Base-by-base conservation (phyloP, 495 filamentous ascomycete species). In the Clohesyomyces aquaticus region DNA sequence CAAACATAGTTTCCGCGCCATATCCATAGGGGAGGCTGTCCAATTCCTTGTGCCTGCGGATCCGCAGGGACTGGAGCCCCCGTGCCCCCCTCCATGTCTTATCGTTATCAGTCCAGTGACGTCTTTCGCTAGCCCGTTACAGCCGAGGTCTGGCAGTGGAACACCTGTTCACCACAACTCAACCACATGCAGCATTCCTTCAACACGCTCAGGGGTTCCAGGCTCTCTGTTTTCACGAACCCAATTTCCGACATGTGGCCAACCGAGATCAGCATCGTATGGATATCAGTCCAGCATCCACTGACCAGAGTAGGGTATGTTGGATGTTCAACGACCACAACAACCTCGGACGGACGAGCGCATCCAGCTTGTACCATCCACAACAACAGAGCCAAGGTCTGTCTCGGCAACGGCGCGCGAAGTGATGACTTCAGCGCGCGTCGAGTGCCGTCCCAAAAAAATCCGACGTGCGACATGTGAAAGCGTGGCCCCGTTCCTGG, bases 51-150 rank as follows among this genome's bases (percentile, higher is more conserved):
- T 42, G 19, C 43, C 8, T 47, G 43, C 43, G 43, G 43, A 47
- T 23, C 43, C 43, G 43, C 43, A 47, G 43, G 21, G 4, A n/a
- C 21, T 47, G 10, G 10, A n/a, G 9, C 43, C 4, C 14, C 21
- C 21, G 43, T 47, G 43, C 8, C 8, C 8, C n/a, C 8, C 43
- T 6, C 16, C 8, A 47, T 47, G 43, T 47, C 43, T 47, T 47
- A 47, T 47, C 43, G 43, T 18, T 47, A 47, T 47, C 43, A 4
- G 43, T 38, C 6, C n/a, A 4, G 21, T 47, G 43, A 47, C 43
- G 43, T n/a, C n/a, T n/a, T n/a, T 23, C 8, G 43, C 14, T 6
- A 47, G n/a, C 43, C 4, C 4, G 21, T 6, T n/a, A 6, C 43
- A 23, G 16, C 21, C 14, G 43, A 47, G 16, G 14, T n/a, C 14